phyloP scores from a whole-genome alignment of 225 moss, liverwort and hornwort genomes.

The Pseudoscleropodium purum region DNA sequence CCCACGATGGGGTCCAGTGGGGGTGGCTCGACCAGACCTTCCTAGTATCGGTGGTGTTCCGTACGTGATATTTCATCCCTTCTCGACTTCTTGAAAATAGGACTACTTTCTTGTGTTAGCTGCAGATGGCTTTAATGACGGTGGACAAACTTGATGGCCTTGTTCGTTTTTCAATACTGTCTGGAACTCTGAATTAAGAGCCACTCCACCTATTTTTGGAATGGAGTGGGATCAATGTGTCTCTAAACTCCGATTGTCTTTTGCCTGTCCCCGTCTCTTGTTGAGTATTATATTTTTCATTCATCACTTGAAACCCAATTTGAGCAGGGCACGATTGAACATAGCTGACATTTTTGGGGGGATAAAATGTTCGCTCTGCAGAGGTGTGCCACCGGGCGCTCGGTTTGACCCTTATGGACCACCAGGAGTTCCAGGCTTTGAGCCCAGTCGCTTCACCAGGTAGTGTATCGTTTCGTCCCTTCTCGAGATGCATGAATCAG shows the following conservation, averaged over 20 bases:
- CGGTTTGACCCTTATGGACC: slow-evolving; percentile 63
- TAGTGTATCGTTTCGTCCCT: neutral
- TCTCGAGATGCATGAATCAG: neutral
- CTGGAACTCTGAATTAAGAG: neutral
- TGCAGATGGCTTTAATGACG: neutral
- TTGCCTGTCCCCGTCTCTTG: neutral
- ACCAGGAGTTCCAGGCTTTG: slow-evolving; percentile 62
- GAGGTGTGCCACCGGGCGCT: slow-evolving; percentile 59
- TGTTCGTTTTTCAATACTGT: neutral
- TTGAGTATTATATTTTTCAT: neutral
- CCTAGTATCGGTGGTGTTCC: slow-evolving; percentile 26
- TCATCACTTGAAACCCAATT: neutral
- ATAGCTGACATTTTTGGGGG: neutral
- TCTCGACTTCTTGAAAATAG: neutral
- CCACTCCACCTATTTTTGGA: neutral
- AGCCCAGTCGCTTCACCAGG: slow-evolving; percentile 52
- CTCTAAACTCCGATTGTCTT: neutral
- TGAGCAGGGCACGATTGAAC: neutral
- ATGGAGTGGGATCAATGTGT: neutral
- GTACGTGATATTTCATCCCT: slow-evolving; percentile 5
- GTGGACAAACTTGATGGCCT: neutral
- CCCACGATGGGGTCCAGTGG: slow-evolving; percentile 49
- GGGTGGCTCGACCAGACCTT: slow-evolving; percentile 29
- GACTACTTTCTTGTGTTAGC: neutral
- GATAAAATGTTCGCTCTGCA: neutral